Percentiles rank a stretch among this genome's conserved stretches.
These are phyloP conservation scores for Phytophthora vignae DNA, from an alignment of 352 stramenopile genomes.

Conservation along the genomic window DNA sequence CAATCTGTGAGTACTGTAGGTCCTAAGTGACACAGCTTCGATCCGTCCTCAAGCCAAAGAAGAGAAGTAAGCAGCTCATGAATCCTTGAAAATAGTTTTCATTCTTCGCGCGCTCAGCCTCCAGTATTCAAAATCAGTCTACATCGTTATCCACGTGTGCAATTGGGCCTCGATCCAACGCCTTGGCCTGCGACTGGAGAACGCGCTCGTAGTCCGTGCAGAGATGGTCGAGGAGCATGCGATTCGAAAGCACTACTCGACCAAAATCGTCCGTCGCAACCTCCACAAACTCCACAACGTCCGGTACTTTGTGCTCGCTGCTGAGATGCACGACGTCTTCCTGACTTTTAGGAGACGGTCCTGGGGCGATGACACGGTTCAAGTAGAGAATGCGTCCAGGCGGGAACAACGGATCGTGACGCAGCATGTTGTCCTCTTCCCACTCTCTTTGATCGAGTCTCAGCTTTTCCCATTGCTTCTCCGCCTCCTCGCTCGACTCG, in stretches of 20 bases:
- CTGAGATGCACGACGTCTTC: conserved; percentile 6
- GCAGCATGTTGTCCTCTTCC: conserved; percentile 42
- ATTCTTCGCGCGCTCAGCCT: no score
- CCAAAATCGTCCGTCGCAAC: conserved; percentile 75
- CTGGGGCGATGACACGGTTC: conserved; percentile 43
- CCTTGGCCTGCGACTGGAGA: conserved; percentile 32
- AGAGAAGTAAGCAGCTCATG: no score
- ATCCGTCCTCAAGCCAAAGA: no score
- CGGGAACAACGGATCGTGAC: conserved; percentile 72
- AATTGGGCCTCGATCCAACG: no score
- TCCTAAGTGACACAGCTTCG: no score
- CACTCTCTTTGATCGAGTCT: conserved; percentile 32
- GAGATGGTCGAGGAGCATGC: conserved; percentile 89
- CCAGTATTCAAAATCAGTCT: no score
- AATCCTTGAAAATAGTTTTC: no score
- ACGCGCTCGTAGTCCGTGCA: conserved; percentile 84
- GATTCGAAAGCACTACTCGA: conserved; percentile 79
- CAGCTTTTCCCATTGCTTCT: conserved; percentile 23
- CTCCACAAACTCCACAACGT: conserved; percentile 67
- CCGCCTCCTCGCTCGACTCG: conserved; percentile 22
- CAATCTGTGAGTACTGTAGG: no score
- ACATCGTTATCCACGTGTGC: no score
- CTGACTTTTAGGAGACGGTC: conserved; percentile 13
- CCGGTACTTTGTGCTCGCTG: conserved; percentile 14
- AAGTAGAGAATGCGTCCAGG: conserved; percentile 79